Evolutionary conservation across 2,329 filamentous ascomycete species (phyloP), one percentile per base, ranked within the genome.

Genomic region (Penicillium sclerotigenum): DNA sequence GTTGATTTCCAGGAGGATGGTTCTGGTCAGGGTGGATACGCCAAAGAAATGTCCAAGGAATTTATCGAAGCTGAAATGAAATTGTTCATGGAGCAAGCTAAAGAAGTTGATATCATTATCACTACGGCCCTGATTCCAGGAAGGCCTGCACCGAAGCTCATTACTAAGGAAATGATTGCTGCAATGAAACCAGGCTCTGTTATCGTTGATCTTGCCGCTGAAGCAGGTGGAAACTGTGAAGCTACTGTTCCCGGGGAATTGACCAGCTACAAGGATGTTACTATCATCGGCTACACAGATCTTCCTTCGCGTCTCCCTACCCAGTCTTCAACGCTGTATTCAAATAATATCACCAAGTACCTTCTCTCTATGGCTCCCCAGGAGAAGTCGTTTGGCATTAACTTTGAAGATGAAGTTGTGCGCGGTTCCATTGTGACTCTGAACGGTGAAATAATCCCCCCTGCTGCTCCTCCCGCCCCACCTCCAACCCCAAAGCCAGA

Each of bases 61-160:
- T 96, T 96, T 68, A 91, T 94, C 71, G 90, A 91, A 58, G 91
- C 91, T 6, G 90, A 96, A 72, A 95, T 95, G 90, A 92, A 90
- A 72, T 81, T 96, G 0, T 96, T 96, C 75, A 86, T 89, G 70
- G 88, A 94, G 64, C 91, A 96, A 72, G 89, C 88, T 59, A 83
- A 84, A 57, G 91, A 96, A 37, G 90, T 96, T 49, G 91, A 96
- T 73, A 96, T 96, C 60, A 89, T 96, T 59, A 89, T 96, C 69
- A 96, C 91, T 1, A 96, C 91, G 1, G 91, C 91, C n/a, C 75
- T 96, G 65, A 96, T 96, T 58, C 91, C 91, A 0, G 91, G 91
- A 54, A 88, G 83, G 64, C 88, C 88, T 28, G 90, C 91, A 0
- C 91, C 91, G 0, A 93, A 88, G 67, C 79, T 96, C 29, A 92